Evolutionary conservation across 805 yeast genomes (phyloP), one percentile per base, ranked within the genome.

Genomic region (Wickerhamomyces alni): DNA sequence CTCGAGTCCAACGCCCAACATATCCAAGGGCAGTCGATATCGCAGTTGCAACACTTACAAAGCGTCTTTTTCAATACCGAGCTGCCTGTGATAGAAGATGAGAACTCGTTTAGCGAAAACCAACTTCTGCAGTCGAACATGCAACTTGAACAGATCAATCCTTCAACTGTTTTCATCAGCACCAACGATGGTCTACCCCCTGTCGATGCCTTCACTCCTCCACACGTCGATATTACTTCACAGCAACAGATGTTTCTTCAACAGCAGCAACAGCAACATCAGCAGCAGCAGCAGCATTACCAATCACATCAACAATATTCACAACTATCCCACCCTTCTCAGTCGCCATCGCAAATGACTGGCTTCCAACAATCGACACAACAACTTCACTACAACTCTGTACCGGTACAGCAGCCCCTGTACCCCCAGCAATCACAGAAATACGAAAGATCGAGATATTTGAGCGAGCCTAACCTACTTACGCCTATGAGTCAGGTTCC

Each of bases 171-270:
- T 19, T 13, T 18, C 17, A 12, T 17, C 15, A 28, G 13, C 11
- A 8, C 10, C 8, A n/a, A 24, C 8, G 33, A 36, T 7, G 15
- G 44, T 1, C 46, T 47, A 38, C 51, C 52, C 11, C 54, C 54
- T 17, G 40, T 44, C 26, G 43, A 45, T 28, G 51, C 52, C 2
- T 52, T 52, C 33, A 34, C 30, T 7, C 52, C 53, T 19, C 46
- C 46, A 28, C 33, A 18, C 10, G 15, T 29, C 39, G 17, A 42
- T 41, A 17, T 5, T 18, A 13, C 19, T 11, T 17, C 21, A 9
- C 17, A 17, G 21, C 18, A 6, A 17, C 18, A 6, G 9, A 7
- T 21, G 9, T 21, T 21, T 9, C 24, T 9, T 21, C 24, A 21
- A 21, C 6, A 21, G 6, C 19, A 24, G 13, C 29, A 22, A 18